These are phyloP conservation scores for Exophiala oligosperma DNA, from an alignment of 2,329 filamentous ascomycete species.

Conservation along the genomic window DNA sequence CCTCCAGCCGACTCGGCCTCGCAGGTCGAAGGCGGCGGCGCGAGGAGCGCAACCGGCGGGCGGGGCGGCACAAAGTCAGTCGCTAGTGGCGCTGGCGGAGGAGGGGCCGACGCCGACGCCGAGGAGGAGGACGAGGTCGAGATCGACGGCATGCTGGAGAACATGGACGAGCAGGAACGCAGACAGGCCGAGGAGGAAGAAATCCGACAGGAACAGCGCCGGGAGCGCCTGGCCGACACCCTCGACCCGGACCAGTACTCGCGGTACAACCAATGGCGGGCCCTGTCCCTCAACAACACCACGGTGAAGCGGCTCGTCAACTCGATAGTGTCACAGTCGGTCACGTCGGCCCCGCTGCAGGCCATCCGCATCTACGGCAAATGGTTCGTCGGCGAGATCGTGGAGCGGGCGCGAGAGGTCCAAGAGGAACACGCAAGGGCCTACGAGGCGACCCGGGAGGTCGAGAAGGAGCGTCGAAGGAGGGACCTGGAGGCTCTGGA, in stretches of 20 bases:
- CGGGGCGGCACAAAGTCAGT: constrained; percentile 24
- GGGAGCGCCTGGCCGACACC: constrained; percentile 22
- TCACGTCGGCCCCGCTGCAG: constrained; percentile 63
- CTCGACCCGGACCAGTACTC: constrained; percentile 23
- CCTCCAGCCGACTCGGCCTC: constrained; percentile 14
- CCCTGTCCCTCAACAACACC: constrained; percentile 45
- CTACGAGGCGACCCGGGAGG: constrained; percentile 53
- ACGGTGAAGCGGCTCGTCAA: constrained; percentile 61
- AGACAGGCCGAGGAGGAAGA: constrained; percentile 26
- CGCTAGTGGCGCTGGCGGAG: constrained; percentile 25
- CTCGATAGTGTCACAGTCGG: constrained; percentile 66
- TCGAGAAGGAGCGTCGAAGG: constrained; percentile 57
- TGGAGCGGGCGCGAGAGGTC: constrained; percentile 65
- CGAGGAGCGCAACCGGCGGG: not conserved
- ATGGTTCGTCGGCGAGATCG: constrained; percentile 65
- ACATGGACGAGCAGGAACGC: constrained; percentile 27
- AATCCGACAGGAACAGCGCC: constrained; percentile 21
- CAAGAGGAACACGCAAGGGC: constrained; percentile 55
- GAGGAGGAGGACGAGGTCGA: constrained; percentile 31
- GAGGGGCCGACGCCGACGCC: constrained; percentile 12
- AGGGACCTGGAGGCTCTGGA: constrained; percentile 50
- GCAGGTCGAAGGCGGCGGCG: not conserved
- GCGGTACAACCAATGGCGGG: constrained; percentile 25
- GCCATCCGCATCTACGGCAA: constrained; percentile 66
- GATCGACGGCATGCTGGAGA: constrained; percentile 27